Conservation (phyloP, 257 asterid genomes). For the Fraxinus pennsylvanica region DNA sequence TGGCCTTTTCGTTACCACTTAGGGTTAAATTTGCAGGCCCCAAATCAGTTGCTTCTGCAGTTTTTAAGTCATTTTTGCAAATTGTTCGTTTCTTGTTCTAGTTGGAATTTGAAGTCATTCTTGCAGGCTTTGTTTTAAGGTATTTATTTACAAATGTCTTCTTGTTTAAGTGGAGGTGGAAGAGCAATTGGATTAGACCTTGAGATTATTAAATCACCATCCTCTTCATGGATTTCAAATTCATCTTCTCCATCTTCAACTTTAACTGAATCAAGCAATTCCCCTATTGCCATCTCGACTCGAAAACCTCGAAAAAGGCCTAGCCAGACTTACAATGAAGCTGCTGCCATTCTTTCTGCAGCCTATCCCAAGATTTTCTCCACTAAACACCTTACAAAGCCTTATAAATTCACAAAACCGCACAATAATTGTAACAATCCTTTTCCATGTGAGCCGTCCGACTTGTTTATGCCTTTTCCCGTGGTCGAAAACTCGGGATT, state of each 20-base stretch:
- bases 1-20: no score
- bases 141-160: constrained; percentile 44
- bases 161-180: constrained; percentile 74
- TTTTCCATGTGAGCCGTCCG: constrained; percentile 53
- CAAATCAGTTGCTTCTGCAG: no score
- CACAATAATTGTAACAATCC: constrained; percentile 13
- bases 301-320: constrained; percentile 85
- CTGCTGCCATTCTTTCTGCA: constrained; percentile 81
- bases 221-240: constrained; percentile 66
- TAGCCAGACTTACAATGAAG: constrained; percentile 82
- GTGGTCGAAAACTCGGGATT: constrained; percentile 37
- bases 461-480: constrained; percentile 53
- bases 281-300: constrained; percentile 63
- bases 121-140: neutral
- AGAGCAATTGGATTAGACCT: constrained; percentile 66
- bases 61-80: neutral
- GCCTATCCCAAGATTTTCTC: constrained; percentile 79
- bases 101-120: neutral
- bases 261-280: constrained; percentile 72
- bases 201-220: constrained; percentile 71
- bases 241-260: constrained; percentile 65
- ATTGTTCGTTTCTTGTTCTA: neutral
- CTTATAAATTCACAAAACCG: constrained; percentile 44
- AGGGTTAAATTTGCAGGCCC: no score
- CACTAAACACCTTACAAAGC: constrained; percentile 44